phyloP scores from a whole-genome alignment of 805 yeast genomes.

The Cyberlindnera americana region DNA sequence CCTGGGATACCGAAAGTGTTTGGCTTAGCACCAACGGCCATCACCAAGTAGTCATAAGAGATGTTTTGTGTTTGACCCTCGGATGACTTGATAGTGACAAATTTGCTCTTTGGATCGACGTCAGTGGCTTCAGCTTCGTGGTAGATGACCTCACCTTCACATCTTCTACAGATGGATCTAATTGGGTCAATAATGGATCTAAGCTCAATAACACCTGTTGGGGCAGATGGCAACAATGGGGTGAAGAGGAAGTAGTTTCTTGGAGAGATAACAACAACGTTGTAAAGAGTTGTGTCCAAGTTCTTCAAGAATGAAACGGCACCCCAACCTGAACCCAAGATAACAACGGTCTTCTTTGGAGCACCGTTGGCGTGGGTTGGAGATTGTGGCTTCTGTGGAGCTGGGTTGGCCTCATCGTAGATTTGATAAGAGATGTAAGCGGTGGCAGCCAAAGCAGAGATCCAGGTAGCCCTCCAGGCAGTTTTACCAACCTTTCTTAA shows the following conservation, averaged over 20 bases:
- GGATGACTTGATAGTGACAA: slow-evolving; percentile 56
- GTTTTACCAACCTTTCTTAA: slow-evolving; percentile 23
- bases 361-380: slow-evolving; percentile 45
- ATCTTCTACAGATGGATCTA: slow-evolving; percentile 76
- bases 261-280: slow-evolving; percentile 88
- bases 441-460: slow-evolving; percentile 47
- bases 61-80: slow-evolving; percentile 42
- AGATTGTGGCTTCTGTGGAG: slow-evolving; percentile 58
- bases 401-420: slow-evolving; percentile 60
- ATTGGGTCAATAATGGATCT: slow-evolving; percentile 95
- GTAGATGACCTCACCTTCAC: slow-evolving; percentile 73
- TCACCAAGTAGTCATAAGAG: slow-evolving; percentile 77
- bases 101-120: slow-evolving; percentile 69
- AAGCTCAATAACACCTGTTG: slow-evolving; percentile 87
- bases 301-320: slow-evolving; percentile 79
- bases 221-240: slow-evolving; percentile 91
- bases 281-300: slow-evolving; percentile 81
- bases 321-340: slow-evolving; percentile 94
- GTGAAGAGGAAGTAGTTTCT: slow-evolving; percentile 94
- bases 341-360: slow-evolving; percentile 49
- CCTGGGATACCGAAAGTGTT: slow-evolving; percentile 95
- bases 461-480: slow-evolving; percentile 46
- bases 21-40: slow-evolving; percentile 94
- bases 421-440: slow-evolving; percentile 62
- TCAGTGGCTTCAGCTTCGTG: slow-evolving; percentile 88